Percentiles rank a stretch among this genome's conserved stretches.
These are phyloP conservation scores for Aspergillus sp. DNA, from an alignment of 2,329 filamentous ascomycete species.

Conservation along the genomic window DNA sequence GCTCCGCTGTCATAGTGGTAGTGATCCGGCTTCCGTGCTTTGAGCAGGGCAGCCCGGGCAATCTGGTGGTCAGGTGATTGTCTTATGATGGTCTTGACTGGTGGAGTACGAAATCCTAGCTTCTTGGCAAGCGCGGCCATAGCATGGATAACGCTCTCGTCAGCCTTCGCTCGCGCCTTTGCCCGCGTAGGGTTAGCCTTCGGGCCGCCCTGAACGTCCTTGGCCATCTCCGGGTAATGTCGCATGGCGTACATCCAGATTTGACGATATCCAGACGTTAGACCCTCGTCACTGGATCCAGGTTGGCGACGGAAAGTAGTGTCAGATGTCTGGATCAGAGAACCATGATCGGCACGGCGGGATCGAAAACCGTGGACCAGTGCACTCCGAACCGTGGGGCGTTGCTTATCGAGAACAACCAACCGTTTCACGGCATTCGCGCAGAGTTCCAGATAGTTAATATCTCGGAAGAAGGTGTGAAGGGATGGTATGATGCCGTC, in stretches of 20 bases:
- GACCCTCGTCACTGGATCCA: conserved; percentile 7
- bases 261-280: conserved; percentile 24
- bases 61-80: conserved; percentile 21
- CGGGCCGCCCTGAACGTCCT: not conserved
- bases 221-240: conserved; percentile 26
- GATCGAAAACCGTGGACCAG: too few relatives aligned
- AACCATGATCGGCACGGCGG: not conserved
- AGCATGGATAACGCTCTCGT: conserved; percentile 20
- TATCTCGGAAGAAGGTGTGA: conserved; percentile 39
- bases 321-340: conserved; percentile 25
- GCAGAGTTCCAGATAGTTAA: conserved; percentile 33
- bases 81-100: conserved; percentile 18
- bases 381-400: too few relatives aligned
- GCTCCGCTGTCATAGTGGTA: conserved; percentile 18
- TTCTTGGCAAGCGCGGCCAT: conserved; percentile 22
- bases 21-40: conserved; percentile 19
- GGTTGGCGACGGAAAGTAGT: conserved; percentile 21
- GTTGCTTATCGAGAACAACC: not conserved
- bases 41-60: conserved; percentile 18
- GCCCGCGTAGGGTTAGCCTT: conserved; percentile 6
- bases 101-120: conserved; percentile 20
- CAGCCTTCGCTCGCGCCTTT: conserved; percentile 15
- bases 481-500: conserved; percentile 25
- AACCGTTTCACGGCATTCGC: conserved; percentile 30
- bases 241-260: conserved; percentile 35